Evolutionary conservation across 1,284 basidiomycete species (phyloP), one percentile per base, ranked within the genome.

Genomic region (Meripilus lineatus): DNA sequence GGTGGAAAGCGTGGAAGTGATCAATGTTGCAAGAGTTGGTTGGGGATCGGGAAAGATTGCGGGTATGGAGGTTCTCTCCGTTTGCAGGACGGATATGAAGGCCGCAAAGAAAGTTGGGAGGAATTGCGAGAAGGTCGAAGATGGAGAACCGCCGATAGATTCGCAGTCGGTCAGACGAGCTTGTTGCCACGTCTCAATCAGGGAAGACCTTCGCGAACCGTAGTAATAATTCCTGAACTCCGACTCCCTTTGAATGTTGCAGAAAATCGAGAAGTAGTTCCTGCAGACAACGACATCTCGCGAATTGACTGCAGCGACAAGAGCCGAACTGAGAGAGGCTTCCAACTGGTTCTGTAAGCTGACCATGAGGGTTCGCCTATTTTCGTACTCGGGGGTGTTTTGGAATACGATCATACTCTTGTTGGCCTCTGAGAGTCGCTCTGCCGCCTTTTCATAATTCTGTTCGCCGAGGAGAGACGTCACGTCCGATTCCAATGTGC

Each of bases 221-320:
- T 93, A 90, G 68, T 96, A 97, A 61, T 94, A 95, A 57, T 88
- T 87, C 50, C 88, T 77, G 62, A 94, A 97, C 64, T 96, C 93
- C 10, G 79, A 73, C 60, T 91, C 91, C 35, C 93, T 76, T 57
- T 94, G 88, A 49, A 97, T 96, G 57, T 88, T 80, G 48, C 78
- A 77, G 64, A 96, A 97, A 40, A 96, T 92, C 18, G 76, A 71
- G 59, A 87, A 92, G 64, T 91, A 93, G 42, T 74, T 74, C 51
- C 79, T 79, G 65, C 89, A 93, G 3, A 76, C 71, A 8, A 72
- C 68, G 34, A 85, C 73, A 60, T 95, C 89, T 50, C 81, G 78
- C 3, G 75, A 71, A 48, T 80, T 84, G 59, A 94, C 85, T 2
- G 89, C 87, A 28, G 86, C 81, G 23, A 91, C 84, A 44, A 97